Percentiles rank a stretch among this genome's conserved stretches.
These are phyloP conservation scores for Endogone sp. DNA, from an alignment of 192 early-diverging fungal species.

Conservation along the genomic window DNA sequence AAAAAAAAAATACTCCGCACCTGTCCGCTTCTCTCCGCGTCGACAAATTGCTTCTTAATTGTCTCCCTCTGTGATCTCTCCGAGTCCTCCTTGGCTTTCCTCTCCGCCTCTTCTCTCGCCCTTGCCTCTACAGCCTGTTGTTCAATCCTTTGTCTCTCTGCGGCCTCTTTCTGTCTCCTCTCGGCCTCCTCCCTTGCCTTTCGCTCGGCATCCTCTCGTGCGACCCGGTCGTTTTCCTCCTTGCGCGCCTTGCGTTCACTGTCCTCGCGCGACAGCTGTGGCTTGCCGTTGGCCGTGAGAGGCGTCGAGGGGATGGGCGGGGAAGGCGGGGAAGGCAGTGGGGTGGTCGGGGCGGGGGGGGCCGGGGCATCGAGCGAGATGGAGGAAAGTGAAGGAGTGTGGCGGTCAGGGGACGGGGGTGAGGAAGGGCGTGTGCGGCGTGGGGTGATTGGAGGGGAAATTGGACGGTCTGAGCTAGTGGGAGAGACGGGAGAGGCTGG, in stretches of 20 bases:
- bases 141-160: not conserved
- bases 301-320: not conserved
- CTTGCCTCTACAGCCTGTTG: not conserved
- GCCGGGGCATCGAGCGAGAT: not conserved
- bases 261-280: not conserved
- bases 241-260: not conserved
- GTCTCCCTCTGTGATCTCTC: slow-evolving; percentile 13
- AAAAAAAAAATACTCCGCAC: too few relatives aligned
- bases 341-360: not conserved
- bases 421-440: not conserved
- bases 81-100: not conserved
- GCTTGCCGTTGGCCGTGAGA: not conserved
- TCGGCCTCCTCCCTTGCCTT: not conserved
- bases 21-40: slow-evolving; percentile 32
- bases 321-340: not conserved
- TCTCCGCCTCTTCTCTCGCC: not conserved
- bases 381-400: not conserved
- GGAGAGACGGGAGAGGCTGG: not conserved
- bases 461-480: not conserved
- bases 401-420: not conserved
- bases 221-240: not conserved
- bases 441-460: not conserved
- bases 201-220: not conserved
- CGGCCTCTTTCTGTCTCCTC: not conserved
- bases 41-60: slow-evolving; percentile 13